These are phyloP conservation scores for Nicotiana tabacum DNA, from an alignment of 257 asterid genomes.

Conservation along the genomic window DNA sequence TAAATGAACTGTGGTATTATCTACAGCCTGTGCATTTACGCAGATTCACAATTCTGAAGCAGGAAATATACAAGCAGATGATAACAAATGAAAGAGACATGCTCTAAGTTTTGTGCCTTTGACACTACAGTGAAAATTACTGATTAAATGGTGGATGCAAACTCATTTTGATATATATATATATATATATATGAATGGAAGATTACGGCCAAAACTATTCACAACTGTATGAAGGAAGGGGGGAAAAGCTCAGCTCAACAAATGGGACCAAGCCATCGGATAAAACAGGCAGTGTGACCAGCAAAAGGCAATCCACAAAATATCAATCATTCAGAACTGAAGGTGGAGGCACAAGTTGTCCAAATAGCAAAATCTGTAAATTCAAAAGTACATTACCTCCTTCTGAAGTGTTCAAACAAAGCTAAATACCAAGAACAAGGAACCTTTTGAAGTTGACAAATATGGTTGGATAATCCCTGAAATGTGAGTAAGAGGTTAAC, in stretches of 20 bases:
- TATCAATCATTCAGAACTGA: neutral
- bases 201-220: neutral
- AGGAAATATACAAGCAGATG: neutral
- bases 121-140: neutral
- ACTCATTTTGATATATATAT: neutral
- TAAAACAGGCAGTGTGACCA: neutral
- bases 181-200: neutral
- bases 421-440: neutral
- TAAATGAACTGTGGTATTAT: neutral
- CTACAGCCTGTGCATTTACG: neutral
- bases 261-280: neutral
- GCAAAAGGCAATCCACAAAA: neutral
- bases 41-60: neutral
- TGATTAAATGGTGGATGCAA: neutral
- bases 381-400: neutral
- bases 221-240: neutral
- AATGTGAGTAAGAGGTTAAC: neutral
- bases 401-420: neutral
- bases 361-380: neutral
- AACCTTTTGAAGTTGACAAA: neutral
- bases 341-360: neutral
- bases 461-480: neutral
- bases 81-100: neutral
- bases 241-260: neutral
- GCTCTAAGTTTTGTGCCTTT: neutral